Evolutionary conservation across 1,284 basidiomycete genomes (phyloP), one percentile per base, ranked within the genome.

Genomic region (Golubevia sp.): DNA sequence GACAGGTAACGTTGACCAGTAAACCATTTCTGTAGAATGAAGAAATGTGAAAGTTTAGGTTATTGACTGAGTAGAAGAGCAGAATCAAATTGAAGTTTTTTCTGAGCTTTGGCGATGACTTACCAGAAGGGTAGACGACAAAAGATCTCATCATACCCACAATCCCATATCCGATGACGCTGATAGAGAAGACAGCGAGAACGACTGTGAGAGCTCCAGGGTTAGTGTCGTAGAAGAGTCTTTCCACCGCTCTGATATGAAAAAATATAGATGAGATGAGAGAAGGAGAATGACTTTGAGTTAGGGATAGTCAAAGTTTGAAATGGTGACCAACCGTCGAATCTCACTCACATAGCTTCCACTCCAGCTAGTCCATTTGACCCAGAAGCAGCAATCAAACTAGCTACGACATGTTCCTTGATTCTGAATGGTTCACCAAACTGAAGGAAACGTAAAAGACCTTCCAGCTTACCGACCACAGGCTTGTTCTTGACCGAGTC

Each of bases 341-440:
- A 34, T 34, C 11, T 34, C 30, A 34, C 30, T 34, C 30, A 34
- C 30, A 34, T 34, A 11, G 51, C 30, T n/a, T 25, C 21, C 8
- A 57, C 27, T 25, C 23, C 21, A 44, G 26, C n/a, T 6, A 57
- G 23, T 18, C 56, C 56, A 34, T 57, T 57, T 6, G 5, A 6
- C 24, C 30, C 30, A 5, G 59, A 61, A 3, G 57, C 55, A 0
- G 71, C 63, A 3, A 64, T 71, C n/a, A 75, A 62, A 2, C 61
- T 52, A 1, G 71, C 71, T 21, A 71, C 62, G 15, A 63, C 72
- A n/a, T 74, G 73, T 49, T 75, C 71, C 50, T 75, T 75, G 57
- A 75, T 34, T n/a, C 63, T 61, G 24, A 75, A 75, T 0, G 58
- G 64, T 44, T 63, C 51, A 2, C 69, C 71, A 3, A 62, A 61